Percentiles rank a stretch among this genome's conserved stretches.
phyloP scores from a whole-genome alignment of 2,329 filamentous ascomycete genomes.

The Paraphoma chrysanthemicola region DNA sequence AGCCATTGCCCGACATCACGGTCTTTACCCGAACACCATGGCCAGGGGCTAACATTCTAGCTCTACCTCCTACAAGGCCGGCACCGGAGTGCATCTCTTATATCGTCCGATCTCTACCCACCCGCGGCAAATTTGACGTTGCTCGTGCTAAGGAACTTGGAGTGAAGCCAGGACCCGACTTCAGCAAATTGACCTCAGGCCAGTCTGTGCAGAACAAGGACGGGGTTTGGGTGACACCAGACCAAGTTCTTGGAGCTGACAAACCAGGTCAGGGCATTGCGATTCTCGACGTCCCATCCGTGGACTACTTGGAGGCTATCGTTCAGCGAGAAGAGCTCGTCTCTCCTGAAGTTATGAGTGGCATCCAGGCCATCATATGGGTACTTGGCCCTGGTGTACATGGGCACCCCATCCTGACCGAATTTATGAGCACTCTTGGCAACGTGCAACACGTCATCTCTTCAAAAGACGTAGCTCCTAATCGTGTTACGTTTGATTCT shows the following conservation, averaged over 20 bases:
- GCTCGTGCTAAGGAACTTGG: constrained; percentile 69
- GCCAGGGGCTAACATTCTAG: constrained; percentile 71
- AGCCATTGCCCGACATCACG: constrained; percentile 66
- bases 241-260: constrained; percentile 79
- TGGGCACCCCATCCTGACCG: constrained; percentile 66
- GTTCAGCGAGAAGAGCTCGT: constrained; percentile 76
- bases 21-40: constrained; percentile 80
- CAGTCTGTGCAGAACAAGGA: constrained; percentile 67
- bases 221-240: constrained; percentile 76
- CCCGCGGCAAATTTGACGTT: constrained; percentile 81
- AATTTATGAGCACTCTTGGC: constrained; percentile 71
- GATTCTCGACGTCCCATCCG: constrained; percentile 78
- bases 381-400: constrained; percentile 74
- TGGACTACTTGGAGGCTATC: constrained; percentile 73
- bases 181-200: constrained; percentile 67
- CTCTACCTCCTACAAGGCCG: constrained; percentile 72
- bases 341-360: constrained; percentile 68
- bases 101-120: constrained; percentile 77
- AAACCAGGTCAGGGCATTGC: constrained; percentile 76
- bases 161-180: constrained; percentile 67
- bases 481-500: constrained; percentile 75
- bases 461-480: constrained; percentile 74
- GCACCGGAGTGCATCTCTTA: constrained; percentile 79
- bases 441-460: constrained; percentile 78
- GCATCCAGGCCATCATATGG: constrained; percentile 78